phyloP scores from a whole-genome alignment of 306 rosid species.

The Crotalaria pallida region DNA sequence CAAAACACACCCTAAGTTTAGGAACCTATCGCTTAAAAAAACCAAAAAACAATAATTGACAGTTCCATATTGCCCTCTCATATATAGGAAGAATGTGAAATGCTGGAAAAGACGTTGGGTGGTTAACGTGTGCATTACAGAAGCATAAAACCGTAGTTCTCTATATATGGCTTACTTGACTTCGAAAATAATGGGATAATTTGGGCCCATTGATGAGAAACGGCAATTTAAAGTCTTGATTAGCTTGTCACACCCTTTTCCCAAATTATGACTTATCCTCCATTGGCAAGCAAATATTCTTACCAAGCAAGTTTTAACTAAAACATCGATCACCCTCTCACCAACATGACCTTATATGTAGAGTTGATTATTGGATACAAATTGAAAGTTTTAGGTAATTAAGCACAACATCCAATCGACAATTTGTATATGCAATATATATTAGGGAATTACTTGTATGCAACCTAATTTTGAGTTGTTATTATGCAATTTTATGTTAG shows the following conservation, averaged over 20 bases:
- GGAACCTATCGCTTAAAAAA: too few relatives aligned
- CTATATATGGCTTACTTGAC: background rate
- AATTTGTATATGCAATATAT: background rate
- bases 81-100: background rate
- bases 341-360: background rate
- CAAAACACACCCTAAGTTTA: too few relatives aligned
- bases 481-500: too few relatives aligned
- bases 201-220: background rate
- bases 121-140: background rate
- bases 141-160: background rate
- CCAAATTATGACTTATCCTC: background rate
- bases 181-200: background rate
- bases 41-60: background rate
- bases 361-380: background rate
- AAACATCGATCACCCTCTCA: background rate
- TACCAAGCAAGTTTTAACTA: background rate
- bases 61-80: background rate
- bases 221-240: constrained; percentile 3
- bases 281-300: background rate
- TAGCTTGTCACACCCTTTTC: background rate
- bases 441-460: too few relatives aligned
- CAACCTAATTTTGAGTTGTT: too few relatives aligned
- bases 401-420: background rate
- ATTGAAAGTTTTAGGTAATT: background rate
- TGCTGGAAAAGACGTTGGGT: background rate